Base-by-base conservation (phyloP, 2,329 filamentous ascomycete species). In the Aureobasidium leucospermi region DNA sequence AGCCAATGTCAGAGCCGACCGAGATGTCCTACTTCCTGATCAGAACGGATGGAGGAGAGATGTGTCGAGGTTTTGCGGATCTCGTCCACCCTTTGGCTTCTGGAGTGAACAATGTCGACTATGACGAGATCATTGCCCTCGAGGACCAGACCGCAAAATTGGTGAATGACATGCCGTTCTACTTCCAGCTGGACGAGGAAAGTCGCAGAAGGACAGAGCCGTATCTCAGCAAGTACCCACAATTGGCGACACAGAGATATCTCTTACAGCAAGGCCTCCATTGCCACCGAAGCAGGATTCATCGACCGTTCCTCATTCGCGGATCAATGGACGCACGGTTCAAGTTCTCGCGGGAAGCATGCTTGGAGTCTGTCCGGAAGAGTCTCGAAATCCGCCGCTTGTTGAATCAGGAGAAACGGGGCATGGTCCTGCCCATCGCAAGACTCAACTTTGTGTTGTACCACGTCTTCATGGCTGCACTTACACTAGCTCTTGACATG, bases 1-100 rank as follows among this genome's bases (percentile, higher is more conserved):
- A 63, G 16, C 70, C 75, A 1, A 53, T 70, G 0, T 67, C 68
- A 2, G 67, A 71, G 13, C 75, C 76, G 8, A 79, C 77, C 0
- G 65, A 67, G 11, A 78, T 77, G 74, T 75, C 75, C 6, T 80
- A 78, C 60, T 74, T 73, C 28, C 65, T 78, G 5, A 68, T 74
- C 36, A 72, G 77, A 0, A 67, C 77, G n/a, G 71, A 70, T 31
- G 64, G 79, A 9, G 72, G 72, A 13, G 67, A 71, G 36, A 64
- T 75, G 4, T 76, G 74, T 46, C 72, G 76, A 3, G 67, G 70
- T 7, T 70, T 78, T 2, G 67, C 75, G 2, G 77, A 80, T 51
- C 16, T 60, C 13, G 29, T 64, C 2, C 46, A 51, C 11, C 47
- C 39, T 0, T 6, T 59, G 38, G 55, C 55, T 3, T 39, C 23